Evolutionary conservation across 2,329 filamentous ascomycete species (phyloP).

Genomic region (Sclerotinia sclerotiorum): DNA sequence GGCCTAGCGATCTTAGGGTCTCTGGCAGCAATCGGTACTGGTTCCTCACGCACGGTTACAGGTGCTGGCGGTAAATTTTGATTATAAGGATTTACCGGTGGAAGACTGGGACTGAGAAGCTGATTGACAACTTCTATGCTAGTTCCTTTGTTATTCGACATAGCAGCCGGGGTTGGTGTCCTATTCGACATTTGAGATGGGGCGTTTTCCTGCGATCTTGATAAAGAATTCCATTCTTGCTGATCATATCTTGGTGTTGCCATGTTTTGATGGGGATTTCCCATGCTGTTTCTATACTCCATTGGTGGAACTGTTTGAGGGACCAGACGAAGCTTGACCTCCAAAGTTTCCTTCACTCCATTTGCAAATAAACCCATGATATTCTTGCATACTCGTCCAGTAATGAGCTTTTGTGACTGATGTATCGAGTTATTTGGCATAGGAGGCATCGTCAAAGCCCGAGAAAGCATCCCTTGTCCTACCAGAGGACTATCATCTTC

Average conservation of each 20-base stretch:
- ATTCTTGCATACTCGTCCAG: conserved; percentile 87
- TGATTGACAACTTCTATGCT: conserved; percentile 46
- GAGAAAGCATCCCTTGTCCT: conserved; percentile 92
- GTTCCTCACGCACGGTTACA: conserved; percentile 26
- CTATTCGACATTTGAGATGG: conserved; percentile 43
- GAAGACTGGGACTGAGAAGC: conserved; percentile 37
- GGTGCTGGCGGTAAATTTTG: conserved; percentile 25
- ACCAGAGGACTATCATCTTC: conserved; percentile 91
- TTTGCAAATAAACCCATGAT: conserved; percentile 79
- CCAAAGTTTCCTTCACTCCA: conserved; percentile 81
- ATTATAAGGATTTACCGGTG: conserved; percentile 30
- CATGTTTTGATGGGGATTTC: conserved; percentile 57
- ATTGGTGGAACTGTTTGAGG: conserved; percentile 58
- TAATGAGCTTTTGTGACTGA: conserved; percentile 70
- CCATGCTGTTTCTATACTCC: conserved; percentile 61
- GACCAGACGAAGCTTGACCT: conserved; percentile 87
- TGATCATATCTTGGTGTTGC: conserved; percentile 64
- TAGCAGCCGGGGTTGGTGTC: conserved; percentile 25
- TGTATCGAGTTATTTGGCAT: conserved; percentile 55
- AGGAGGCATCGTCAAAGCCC: conserved; percentile 63
- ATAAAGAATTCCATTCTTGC: conserved; percentile 74
- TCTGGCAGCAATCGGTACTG: conserved; percentile 23
- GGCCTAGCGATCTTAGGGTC: conserved; percentile 35
- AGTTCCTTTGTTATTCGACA: conserved; percentile 30
- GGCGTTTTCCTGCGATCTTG: conserved; percentile 64